Evolutionary conservation across 192 early-diverging fungal genomes (phyloP), one percentile per base, ranked within the genome.

Genomic region (Chytriomyces sp.): DNA sequence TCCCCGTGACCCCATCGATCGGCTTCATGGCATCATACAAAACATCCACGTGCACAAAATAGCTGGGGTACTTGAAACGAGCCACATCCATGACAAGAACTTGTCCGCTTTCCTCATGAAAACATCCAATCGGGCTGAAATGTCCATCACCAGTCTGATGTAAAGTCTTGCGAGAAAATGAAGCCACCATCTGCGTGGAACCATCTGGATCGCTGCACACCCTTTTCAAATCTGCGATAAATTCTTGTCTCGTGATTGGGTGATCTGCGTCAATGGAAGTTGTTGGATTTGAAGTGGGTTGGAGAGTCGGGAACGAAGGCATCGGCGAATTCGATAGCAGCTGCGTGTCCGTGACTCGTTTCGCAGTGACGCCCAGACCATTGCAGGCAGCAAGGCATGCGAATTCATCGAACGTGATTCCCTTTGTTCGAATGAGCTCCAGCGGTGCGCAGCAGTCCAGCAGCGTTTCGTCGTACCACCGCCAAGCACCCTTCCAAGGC

Each of bases 131-230:
- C 18, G 96, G 96, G n/a, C 84, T 91, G 67, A 96, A 98, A 72
- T 98, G 96, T 1, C 96, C 97, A 77, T 97, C 95, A 44, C 97
- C 97, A 2, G 95, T 98, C 81, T 97, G 95, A 10, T 87, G 85
- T 35, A 98, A 84, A 0, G 85, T 75, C 24, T 86, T 84, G 13
- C 97, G 86, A 0, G 91, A 93, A 76, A 95, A 98, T 1, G 93
- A 94, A 50, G 95, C 85, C 0, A 98, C 94, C 90, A 97, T 94
- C 75, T 92, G 93, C 47, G 87, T 82, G 5, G 50, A n/a, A 6
- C 78, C 78, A 61, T 96, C 94, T 64, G 91, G 85, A 24, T 86
- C 80, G 61, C 91, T 85, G 23, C 89, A 88, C 5, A 92, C 90
- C 20, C 79, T 80, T 64, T 87, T 84, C 16, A 98, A 80, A 76